Conservation (phyloP, 2,329 filamentous ascomycete genomes). For the Fusarium tuaranense region DNA sequence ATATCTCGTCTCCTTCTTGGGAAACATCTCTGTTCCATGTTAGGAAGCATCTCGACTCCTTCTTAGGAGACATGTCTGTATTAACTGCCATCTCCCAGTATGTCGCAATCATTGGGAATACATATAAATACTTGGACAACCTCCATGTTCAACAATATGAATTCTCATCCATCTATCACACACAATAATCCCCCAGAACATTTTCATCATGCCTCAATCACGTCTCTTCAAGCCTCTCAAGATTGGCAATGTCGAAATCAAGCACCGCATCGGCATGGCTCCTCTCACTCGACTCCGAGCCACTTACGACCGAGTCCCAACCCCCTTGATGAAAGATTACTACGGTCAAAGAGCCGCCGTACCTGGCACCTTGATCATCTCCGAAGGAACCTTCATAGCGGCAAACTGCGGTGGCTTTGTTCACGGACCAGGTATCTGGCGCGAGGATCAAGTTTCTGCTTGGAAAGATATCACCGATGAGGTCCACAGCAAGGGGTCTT, state of each 20-base stretch:
- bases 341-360: slow-evolving; percentile 58
- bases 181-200: neutral
- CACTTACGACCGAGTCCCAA: slow-evolving; percentile 49
- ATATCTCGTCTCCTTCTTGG: neutral
- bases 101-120: neutral
- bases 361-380: slow-evolving; percentile 57
- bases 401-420: slow-evolving; percentile 48
- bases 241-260: slow-evolving; percentile 53
- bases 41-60: neutral
- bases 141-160: neutral
- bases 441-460: slow-evolving; percentile 63
- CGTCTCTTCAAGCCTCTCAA: slow-evolving; percentile 58
- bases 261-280: slow-evolving; percentile 64
- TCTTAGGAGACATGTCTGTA: neutral
- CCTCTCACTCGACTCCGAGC: slow-evolving; percentile 67
- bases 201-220: slow-evolving; percentile 26
- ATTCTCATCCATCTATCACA: neutral
- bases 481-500: slow-evolving; percentile 71
- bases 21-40: neutral
- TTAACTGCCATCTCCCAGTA: too few species aligned
- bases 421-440: slow-evolving; percentile 70
- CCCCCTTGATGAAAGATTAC: slow-evolving; percentile 56
- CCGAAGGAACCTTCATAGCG: slow-evolving; percentile 59
- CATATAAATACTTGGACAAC: neutral
- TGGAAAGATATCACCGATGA: slow-evolving; percentile 73